These are phyloP conservation scores for Dactylellina leptospora DNA, from an alignment of 2,329 filamentous ascomycete genomes.

Conservation along the genomic window DNA sequence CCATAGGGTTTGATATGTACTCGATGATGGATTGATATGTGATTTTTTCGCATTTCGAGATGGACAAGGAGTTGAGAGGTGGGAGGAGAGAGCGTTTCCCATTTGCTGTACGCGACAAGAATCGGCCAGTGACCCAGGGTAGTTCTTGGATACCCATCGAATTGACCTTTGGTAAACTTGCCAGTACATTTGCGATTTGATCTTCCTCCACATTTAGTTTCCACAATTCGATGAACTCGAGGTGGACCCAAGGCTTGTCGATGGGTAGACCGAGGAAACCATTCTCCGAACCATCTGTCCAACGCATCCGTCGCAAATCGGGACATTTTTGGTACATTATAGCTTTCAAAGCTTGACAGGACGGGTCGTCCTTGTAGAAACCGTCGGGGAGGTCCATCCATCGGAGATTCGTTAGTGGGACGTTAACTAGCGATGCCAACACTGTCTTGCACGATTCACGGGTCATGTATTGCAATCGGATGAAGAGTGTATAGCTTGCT, in stretches of 20 bases:
- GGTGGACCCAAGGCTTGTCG: slow-evolving; percentile 72
- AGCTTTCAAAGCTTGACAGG: slow-evolving; percentile 77
- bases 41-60: slow-evolving; percentile 76
- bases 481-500: slow-evolving; percentile 75
- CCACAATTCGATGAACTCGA: slow-evolving; percentile 77
- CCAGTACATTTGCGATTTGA: slow-evolving; percentile 75
- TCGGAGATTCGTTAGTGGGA: slow-evolving; percentile 77
- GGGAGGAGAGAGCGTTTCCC: slow-evolving; percentile 73
- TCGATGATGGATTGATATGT: slow-evolving; percentile 75
- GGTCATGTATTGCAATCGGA: slow-evolving; percentile 95
- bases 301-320: slow-evolving; percentile 88
- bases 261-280: slow-evolving; percentile 75
- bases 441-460: slow-evolving; percentile 85
- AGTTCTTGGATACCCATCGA: slow-evolving; percentile 79
- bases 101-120: slow-evolving; percentile 73
- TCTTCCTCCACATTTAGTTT: slow-evolving; percentile 74
- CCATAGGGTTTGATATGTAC: slow-evolving; percentile 71
- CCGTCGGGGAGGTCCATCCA: slow-evolving; percentile 92
- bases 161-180: slow-evolving; percentile 71
- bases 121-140: slow-evolving; percentile 75
- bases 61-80: slow-evolving; percentile 74
- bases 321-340: slow-evolving; percentile 85
- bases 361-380: slow-evolving; percentile 80
- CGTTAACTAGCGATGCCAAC: slow-evolving; percentile 83
- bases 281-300: slow-evolving; percentile 78